Base-by-base conservation (phyloP, 2,329 filamentous ascomycete genomes). In the Alternaria arbusti region DNA sequence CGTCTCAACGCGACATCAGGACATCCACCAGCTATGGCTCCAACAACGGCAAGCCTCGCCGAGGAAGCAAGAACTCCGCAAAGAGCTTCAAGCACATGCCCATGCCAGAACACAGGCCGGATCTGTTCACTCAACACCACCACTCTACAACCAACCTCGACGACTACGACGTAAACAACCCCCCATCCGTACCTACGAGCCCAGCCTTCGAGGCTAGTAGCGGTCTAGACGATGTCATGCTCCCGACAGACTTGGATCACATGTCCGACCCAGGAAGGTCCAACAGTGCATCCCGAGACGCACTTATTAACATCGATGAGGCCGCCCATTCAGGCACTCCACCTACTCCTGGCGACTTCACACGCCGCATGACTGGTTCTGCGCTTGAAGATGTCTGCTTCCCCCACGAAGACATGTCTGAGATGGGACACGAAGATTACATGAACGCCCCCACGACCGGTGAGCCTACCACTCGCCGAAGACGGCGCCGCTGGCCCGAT, bases 301-400 rank as follows among this genome's bases (percentile, higher is more conserved):
- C 81, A 3, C 70, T 86, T 50, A 86, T 87, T 61, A 78, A 84
- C 67, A 86, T 87, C 46, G 83, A 85, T 58, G 79, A 80, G 86
- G 60, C 89, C 87, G 6, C 85, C 89, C 68, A 85, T 86, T 12
- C 79, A 2, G 55, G 60, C 6, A 78, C 77, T 13, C 77, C 78
- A 20, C 69, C 71, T 36, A 62, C 50, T 6, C 56, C 65, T 5
- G 66, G 65, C 47, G 75, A 75, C 6, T 70, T 79, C 52, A 71
- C 71, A 13, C 73, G 79, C 25, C 78, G 78, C 28, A 79, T 79
- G 75, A 80, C 78, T 5, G 68, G 90, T 12, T 85, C 90, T 11
- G 92, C 90, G 0, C 89, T 96, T 72, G 92, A 92, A 68, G 96
- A 98, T 80, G 94, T 98, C 1, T 97, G 96, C 82, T 97, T 97